Evolutionary conservation across 768 basidiomycete species (phyloP), one percentile per base, ranked within the genome.

Genomic region (Russula brevipes): DNA sequence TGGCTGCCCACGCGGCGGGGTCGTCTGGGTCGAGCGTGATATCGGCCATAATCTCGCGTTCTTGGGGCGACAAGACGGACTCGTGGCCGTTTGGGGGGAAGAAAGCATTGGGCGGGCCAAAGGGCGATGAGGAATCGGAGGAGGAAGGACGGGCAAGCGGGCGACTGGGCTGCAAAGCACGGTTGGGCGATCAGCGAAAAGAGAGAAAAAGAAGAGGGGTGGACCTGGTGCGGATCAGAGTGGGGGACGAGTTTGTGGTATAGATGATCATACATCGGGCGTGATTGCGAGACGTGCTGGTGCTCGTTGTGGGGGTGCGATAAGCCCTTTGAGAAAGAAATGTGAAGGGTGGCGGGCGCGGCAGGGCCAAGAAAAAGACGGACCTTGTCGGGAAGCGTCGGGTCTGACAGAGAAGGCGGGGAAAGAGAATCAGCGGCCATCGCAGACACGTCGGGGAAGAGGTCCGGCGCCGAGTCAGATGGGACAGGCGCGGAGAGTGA

Each of bases 21-120:
- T 59, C 65, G 42, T 66, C 65, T 2, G 49, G 61, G 44, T 54
- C 61, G 24, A 58, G 45, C 0, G 65, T 66, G 47, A 66, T 64
- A 19, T 66, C 65, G 6, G 42, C 65, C 65, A 66, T 64, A 33
- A 66, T 58, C 53, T 58, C 57, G 57, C 62, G 62, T 45, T 66
- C 65, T 52, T 66, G 62, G 17, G 51, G 57, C 1, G 65, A 66
- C 9, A 64, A 54, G 38, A 39, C 36, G 4, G 36, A 41, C 7
- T 53, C 45, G 19, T 54, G 52, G 38, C 38, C 45, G n/a, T 54
- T 49, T 3, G 45, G 5, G 35, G 33, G 51, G 36, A 62, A 52
- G 5, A 62, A 42, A 3, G 17, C n/a, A 14, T 31, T 16, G 31
- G 54, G 44, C 17, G 60, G 47, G 1, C 12, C 42, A 39, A 52